phyloP scores from a whole-genome alignment of 1,139 yeast species.

The Yamadazyma mexicana region DNA sequence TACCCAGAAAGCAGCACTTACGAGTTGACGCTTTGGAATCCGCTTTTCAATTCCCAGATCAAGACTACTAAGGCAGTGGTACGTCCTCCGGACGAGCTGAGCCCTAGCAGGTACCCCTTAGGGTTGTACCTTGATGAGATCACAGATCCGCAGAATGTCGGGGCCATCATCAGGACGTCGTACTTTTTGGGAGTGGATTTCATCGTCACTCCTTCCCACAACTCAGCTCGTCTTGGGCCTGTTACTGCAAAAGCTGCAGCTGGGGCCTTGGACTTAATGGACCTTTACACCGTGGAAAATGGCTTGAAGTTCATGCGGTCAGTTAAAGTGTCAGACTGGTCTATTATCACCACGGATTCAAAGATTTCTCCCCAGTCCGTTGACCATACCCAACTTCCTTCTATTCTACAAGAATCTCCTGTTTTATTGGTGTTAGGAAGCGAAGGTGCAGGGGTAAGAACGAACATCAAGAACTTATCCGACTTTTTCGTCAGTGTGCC shows the following conservation, averaged over 20 bases:
- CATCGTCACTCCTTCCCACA: conserved; percentile 65
- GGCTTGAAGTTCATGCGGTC: conserved; percentile 64
- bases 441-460: conserved; percentile 82
- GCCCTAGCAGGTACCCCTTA: conserved; percentile 47
- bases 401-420: conserved; percentile 51
- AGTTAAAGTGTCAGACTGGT: conserved; percentile 65
- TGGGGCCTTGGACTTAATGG: conserved; percentile 82
- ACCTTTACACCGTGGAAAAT: conserved; percentile 55
- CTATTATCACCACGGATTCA: conserved; percentile 56
- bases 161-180: conserved; percentile 82
- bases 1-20: conserved; percentile 32
- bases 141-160: conserved; percentile 88
- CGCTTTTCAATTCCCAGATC: conserved; percentile 19
- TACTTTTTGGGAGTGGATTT: conserved; percentile 85
- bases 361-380: conserved; percentile 39
- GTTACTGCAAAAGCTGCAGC: conserved; percentile 79
- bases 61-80: conserved; percentile 17
- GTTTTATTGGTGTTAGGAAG: conserved; percentile 76
- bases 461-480: conserved; percentile 59
- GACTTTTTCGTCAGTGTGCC: conserved; percentile 62
- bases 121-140: conserved; percentile 81
- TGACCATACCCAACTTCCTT: conserved; percentile 41
- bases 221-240: conserved; percentile 75
- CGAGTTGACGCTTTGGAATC: conserved; percentile 18
- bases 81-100: conserved; percentile 9